Base-by-base conservation (phyloP, 2,329 filamentous ascomycete species). In the Cordyceps farinosa region DNA sequence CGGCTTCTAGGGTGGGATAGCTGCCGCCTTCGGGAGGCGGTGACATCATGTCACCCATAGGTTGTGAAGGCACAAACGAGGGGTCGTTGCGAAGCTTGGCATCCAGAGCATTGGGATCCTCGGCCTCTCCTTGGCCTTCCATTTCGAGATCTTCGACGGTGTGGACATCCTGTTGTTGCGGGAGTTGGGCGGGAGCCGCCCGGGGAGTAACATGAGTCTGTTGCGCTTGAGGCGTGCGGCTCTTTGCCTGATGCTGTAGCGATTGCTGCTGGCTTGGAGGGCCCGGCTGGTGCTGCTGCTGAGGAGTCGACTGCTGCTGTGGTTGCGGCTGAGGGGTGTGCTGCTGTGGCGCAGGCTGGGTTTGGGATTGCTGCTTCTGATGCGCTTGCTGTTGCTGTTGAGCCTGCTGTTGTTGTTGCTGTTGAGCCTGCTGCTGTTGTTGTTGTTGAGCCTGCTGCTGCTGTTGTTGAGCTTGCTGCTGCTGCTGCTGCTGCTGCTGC, bases 1-100 rank as follows among this genome's bases (percentile, higher is more conserved):
- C 82, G 8, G 85, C 84, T 65, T 89, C 86, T 32, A 89, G 77
- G 2, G 85, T 88, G 2, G 85, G 81, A 67, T 85, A 89, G 67
- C 84, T 87, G 22, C 84, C 84, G 7, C 86, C 86, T 69, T 88
- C 84, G 1, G 86, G 86, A 4, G 86, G 86, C 3, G 84, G 80
- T 4, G 84, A 86, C 84, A 87, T 87, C 77, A 83, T 81, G 29
- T 77, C 73, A 1, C 84, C 84, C 81, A 86, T 80, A 5, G 84
- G 84, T 48, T 82, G 77, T 3, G 80, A 76, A 0, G 82, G 82
- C 10, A 84, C 77, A 66, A 81, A 85, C 3, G 82, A 81, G 2
- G 78, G 73, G 29, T 80, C 81, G 52, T 80, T 80, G 8, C 81
- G 70, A 50, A 83, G 70, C 69, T 82, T 84, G 32, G 77, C 73